Evolutionary conservation across 2,329 filamentous ascomycete genomes (phyloP), one percentile per base, ranked within the genome.

Genomic region (Stemphylium vesicarium): DNA sequence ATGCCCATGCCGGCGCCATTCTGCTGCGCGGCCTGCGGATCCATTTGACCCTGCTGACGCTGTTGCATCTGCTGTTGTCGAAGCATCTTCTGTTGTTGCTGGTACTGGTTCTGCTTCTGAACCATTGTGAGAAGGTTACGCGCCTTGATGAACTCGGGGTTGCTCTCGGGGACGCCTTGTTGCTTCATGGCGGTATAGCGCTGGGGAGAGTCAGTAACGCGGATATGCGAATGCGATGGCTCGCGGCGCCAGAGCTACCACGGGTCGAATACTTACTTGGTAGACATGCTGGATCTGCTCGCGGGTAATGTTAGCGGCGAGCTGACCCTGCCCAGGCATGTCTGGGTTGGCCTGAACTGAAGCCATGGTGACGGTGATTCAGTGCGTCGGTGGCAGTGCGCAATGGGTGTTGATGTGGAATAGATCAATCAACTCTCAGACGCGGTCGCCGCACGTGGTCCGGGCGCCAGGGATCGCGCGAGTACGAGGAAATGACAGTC

Each of bases 151-250:
- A 89, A 93, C 74, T 98, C 93, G 40, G 94, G 94, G 69, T 98
- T 92, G 52, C 84, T 89, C 52, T 87, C 84, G 36, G 91, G 86
- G 20, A 96, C 88, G 64, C 93, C 93, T 68, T 88, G 84, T 51
- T 90, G 85, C 77, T 94, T 95, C 90, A 98, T 92, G 75, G 91
- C 86, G 71, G 90, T 89, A 63, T 90, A 95, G 84, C 91, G 92
- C 93, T 97, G n/a, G 69, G 44, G 41, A 33, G 50, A 43, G 75
- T 82, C 70, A 84, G 79, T 58, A 2, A 40, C 24, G 9, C 43
- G 24, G 24, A 10, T 4, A 53, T 38, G 42, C 29, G 48, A 26
- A 53, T 38, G 50, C 42, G 57, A 57, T 49, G 13, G 45, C 18
- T 33, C 5, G 18, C 36, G 37, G 53, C 45, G 45, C 56, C 47